Base-by-base conservation (phyloP, 148 eudicot species). In the Simmondsia chinensis region DNA sequence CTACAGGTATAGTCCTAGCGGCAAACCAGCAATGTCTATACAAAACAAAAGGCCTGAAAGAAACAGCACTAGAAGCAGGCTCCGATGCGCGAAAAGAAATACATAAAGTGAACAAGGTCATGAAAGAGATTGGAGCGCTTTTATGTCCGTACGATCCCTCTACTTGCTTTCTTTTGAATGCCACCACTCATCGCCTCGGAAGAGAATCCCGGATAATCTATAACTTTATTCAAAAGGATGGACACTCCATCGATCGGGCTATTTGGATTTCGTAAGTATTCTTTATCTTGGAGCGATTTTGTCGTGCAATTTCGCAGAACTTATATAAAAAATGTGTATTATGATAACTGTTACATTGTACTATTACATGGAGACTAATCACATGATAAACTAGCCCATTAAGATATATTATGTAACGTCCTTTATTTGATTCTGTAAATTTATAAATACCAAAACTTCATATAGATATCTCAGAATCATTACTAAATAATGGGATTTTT, bases 101-200 rank as follows among this genome's bases (percentile, higher is more conserved):
- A 18, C 61, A 51, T 43, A 69, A 39, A 39, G 79, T 80, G 4
- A 72, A 49, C 22, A 64, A 44, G 43, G 43, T 50, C 6, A 66
- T 84, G 64, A 33, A 32, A 17, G 28, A 57, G 7, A 84, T 84
- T 46, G 69, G 64, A 37, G 29, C 19, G 12, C 57, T 57, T 44
- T 41, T 84, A 23, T 47, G 63, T 42, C 82, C 80, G 3, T 84
- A 84, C 27, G 82, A 84, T 63, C 49, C 61, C 9, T 26, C 43
- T 12, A 71, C 74, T 19, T 47, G 64, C 20, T 2, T 4, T 13
- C 42, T 78, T 5, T 61, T 86, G 58, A 70, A 78, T 32, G 41
- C 48, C 7, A 75, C 80, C 3, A 49, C 66, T 22, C 33, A 58
- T 32, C 74, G 52, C 28, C 78, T 86, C 6, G 69, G 71, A 17